These are phyloP conservation scores for Leishmania arabica DNA, from an alignment of 208 protist species.

Conservation along the genomic window DNA sequence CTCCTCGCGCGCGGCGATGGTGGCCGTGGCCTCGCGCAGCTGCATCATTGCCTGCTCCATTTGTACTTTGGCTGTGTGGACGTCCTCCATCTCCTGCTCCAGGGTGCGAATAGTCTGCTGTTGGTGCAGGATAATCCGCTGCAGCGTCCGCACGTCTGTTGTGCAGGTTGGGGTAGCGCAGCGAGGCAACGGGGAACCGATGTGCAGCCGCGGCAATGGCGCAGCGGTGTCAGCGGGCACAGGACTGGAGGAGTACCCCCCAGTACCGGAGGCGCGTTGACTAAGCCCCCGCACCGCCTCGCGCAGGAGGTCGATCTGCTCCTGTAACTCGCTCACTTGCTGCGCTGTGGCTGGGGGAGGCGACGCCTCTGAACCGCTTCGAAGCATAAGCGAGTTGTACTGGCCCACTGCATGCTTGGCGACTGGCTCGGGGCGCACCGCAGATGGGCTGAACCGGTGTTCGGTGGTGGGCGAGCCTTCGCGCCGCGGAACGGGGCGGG, in stretches of 20 bases:
- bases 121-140: conserved; percentile 46
- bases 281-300: conserved; percentile 51
- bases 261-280: conserved; percentile 23
- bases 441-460: conserved; percentile 18
- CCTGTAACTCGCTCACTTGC: conserved; percentile 29
- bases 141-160: conserved; percentile 38
- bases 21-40: conserved; percentile 17
- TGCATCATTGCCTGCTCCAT: conserved; percentile 30
- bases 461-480: neutral
- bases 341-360: conserved; percentile 9
- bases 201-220: conserved; percentile 2
- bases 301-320: conserved; percentile 34
- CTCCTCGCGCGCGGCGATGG: neutral
- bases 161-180: conserved; percentile 35
- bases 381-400: neutral
- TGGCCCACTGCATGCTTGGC: neutral
- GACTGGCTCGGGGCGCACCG: conserved; percentile 4
- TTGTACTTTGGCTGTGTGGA: conserved; percentile 22
- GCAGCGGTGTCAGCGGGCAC: conserved; percentile 6
- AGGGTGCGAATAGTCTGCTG: conserved; percentile 46
- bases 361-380: neutral
- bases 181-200: conserved; percentile 24
- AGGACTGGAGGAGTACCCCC: conserved; percentile 12
- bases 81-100: conserved; percentile 40
- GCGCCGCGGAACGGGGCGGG: no score